phyloP scores from a whole-genome alignment of 108 stramenopile species.

The Nitzschia putrida region DNA sequence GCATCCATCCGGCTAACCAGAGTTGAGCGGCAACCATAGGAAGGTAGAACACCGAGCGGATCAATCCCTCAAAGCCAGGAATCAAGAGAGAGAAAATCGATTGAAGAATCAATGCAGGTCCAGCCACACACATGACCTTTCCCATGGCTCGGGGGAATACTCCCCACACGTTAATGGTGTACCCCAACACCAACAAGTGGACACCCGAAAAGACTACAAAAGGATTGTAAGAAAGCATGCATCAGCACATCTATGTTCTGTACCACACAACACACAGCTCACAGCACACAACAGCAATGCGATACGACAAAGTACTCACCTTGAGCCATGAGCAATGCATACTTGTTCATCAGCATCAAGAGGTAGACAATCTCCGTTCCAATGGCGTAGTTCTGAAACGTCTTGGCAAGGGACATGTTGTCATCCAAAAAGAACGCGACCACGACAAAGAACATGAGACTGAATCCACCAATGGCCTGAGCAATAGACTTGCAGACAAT shows the following conservation, averaged over 20 bases:
- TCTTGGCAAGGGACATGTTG: constrained; percentile 18
- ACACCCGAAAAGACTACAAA: constrained; percentile 30
- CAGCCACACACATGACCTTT: constrained; percentile 23
- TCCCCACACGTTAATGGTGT: constrained; percentile 32
- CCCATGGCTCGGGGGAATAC: constrained; percentile 41
- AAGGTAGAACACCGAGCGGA: constrained; percentile 18
- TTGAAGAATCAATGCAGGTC: constrained; percentile 28
- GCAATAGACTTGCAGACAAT: constrained; percentile 33
- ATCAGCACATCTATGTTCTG: too few species aligned
- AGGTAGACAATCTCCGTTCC: constrained; percentile 34
- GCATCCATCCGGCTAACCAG: constrained; percentile 40
- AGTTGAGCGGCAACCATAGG: constrained; percentile 31
- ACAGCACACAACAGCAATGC: too few species aligned
- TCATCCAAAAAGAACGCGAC: constrained; percentile 26
- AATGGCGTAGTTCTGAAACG: constrained; percentile 33
- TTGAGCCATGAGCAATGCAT: constrained; percentile 23
- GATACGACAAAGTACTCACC: too few species aligned
- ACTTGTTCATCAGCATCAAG: constrained; percentile 38
- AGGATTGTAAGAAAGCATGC: background rate
- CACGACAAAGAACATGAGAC: constrained; percentile 19
- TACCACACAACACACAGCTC: too few species aligned
- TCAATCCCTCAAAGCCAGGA: constrained; percentile 27
- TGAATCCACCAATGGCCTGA: constrained; percentile 24
- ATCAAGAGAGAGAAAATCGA: constrained; percentile 19
- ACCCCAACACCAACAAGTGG: constrained; percentile 29